Base-by-base conservation (phyloP, 2,329 filamentous ascomycete genomes). In the Arthrobotrys entomopaga region DNA sequence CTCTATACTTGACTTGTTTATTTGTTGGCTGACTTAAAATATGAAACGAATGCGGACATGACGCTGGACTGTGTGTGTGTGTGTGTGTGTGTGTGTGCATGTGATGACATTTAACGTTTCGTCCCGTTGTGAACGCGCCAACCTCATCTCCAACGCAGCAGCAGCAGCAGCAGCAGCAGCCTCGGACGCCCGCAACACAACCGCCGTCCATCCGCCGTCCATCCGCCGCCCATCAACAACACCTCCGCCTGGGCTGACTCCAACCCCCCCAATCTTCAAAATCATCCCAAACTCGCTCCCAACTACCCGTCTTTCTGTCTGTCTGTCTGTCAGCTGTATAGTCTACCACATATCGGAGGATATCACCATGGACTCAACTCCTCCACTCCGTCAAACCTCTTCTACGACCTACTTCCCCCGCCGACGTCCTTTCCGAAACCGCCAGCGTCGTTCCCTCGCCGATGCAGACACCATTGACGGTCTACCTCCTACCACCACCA, bases 281-380 rank as follows among this genome's bases (percentile, higher is more conserved):
- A 19, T 50, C 20, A 20, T 5, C 29, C 19, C 43, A 22, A 5
- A 46, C 26, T 34, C 54, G 20, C 29, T 19, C 10, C 49, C 38
- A 48, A 19, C 63, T 24, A 46, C 16, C 63, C 13, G 34, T 11
- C 48, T 11, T 46, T 7, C 16, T 43, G n/a, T n/a, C n/a, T n/a
- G n/a, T n/a, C n/a, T n/a, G 10, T 15, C 10, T 46, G 7, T 54
- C 48, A 26, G 54, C 29, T n/a, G 38, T 13, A 15, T 46, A 46
- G 15, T 13, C 42, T 13, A n/a, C 46, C 8, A 10, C 48, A 26
- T 34, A 20, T 10, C 29, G 29, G 29, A 42, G n/a, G n/a, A n/a
- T n/a, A 42, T n/a, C 29, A 59, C 19, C 49, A 73, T 73, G 69
- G 69, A 61, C 10, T 60, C 57, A 20, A 65, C 54, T 40, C 49